Percentiles rank a stretch among this genome's conserved stretches.
These are phyloP conservation scores for Amanita pallidorosea DNA, from an alignment of 768 basidiomycete species.

Conservation along the genomic window DNA sequence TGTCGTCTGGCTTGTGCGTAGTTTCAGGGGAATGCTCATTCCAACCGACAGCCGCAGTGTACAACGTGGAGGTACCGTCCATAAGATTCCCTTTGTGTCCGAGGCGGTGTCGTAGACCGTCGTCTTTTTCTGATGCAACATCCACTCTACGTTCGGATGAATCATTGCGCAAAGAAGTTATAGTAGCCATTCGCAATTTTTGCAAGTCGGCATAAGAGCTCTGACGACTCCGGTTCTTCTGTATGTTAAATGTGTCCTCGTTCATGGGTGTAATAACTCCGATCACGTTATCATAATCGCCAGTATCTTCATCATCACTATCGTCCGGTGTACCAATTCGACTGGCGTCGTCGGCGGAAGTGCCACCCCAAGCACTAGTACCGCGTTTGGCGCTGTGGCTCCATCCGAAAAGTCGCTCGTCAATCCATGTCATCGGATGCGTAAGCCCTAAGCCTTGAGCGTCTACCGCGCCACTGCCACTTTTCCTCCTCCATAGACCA, in stretches of 20 bases:
- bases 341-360: slow-evolving; percentile 44
- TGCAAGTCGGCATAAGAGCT: slow-evolving; percentile 80
- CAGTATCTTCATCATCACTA: slow-evolving; percentile 80
- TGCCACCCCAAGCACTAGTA: slow-evolving; percentile 81
- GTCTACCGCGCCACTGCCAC: slow-evolving; percentile 72
- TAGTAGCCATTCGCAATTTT: slow-evolving; percentile 36
- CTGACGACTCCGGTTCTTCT: slow-evolving; percentile 48
- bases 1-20: slow-evolving; percentile 51
- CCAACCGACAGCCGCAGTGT: slow-evolving; percentile 38
- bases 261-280: slow-evolving; percentile 41
- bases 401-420: slow-evolving; percentile 93
- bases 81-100: slow-evolving; percentile 51
- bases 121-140: slow-evolving; percentile 12
- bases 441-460: slow-evolving; percentile 76
- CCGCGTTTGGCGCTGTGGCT: slow-evolving; percentile 64
- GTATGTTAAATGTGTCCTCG: slow-evolving; percentile 28
- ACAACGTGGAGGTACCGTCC: slow-evolving; percentile 50
- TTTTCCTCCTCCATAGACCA: slow-evolving; percentile 74
- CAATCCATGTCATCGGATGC: slow-evolving; percentile 93
- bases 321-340: slow-evolving; percentile 61
- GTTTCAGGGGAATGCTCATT: slow-evolving; percentile 47
- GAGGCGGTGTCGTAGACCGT: slow-evolving; percentile 32
- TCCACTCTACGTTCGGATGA: slow-evolving; percentile 5
- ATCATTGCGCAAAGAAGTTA: slow-evolving; percentile 3
- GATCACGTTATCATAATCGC: slow-evolving; percentile 87